Conservation (phyloP, 2,329 filamentous ascomycete species). For the Alternaria panax region DNA sequence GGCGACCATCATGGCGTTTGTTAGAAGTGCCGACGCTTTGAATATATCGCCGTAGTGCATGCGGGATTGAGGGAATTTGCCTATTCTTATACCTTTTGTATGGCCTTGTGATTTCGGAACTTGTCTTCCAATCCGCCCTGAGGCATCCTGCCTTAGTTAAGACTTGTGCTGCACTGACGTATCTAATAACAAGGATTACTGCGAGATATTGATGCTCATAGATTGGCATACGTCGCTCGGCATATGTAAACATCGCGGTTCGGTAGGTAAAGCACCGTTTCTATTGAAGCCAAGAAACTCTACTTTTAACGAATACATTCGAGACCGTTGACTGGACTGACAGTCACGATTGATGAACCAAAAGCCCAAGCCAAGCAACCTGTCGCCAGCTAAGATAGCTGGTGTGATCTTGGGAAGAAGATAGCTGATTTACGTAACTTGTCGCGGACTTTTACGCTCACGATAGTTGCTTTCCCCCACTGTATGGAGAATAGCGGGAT, state of each 20-base stretch:
- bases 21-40: not conserved
- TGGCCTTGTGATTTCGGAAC: not conserved
- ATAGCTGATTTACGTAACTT: not conserved
- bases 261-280: not conserved
- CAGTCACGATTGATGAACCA: not conserved
- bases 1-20: not conserved
- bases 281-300: not conserved
- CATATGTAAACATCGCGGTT: not conserved
- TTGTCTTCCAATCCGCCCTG: not conserved
- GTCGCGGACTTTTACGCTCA: not conserved
- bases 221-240: conserved; percentile 13
- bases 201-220: not conserved
- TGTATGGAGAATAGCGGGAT: not conserved
- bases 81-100: not conserved
- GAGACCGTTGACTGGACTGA: conserved; percentile 2
- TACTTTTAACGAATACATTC: not conserved
- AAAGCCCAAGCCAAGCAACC: conserved; percentile 1
- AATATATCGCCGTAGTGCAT: not conserved
- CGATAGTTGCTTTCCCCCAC: not conserved
- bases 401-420: not conserved
- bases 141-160: not conserved
- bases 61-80: too few species aligned
- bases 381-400: not conserved
- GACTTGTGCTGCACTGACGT: not conserved
- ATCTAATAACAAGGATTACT: not conserved